A percentile compares a stretch with the other conserved stretches of the same genome.
phyloP scores from a whole-genome alignment of 305 asterid genomes.

The Solanum hybrid region DNA sequence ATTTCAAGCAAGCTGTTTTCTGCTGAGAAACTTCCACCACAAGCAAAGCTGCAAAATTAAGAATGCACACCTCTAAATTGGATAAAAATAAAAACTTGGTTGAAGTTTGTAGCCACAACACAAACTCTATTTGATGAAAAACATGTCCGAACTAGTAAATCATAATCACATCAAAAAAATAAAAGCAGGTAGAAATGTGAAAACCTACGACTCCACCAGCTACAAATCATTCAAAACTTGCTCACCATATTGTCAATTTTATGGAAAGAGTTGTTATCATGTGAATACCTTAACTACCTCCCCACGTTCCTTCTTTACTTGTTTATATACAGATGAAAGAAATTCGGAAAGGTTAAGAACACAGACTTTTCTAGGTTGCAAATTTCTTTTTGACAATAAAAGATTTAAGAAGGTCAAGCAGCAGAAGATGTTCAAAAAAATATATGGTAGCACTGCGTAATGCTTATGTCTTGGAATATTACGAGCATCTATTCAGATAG shows the following conservation, averaged over 20 bases:
- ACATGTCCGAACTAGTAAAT: not conserved
- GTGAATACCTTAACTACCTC: not conserved
- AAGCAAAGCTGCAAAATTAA: slow-evolving; percentile 29
- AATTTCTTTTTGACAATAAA: no score
- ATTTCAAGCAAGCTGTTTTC: slow-evolving; percentile 10
- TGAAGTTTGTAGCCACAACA: not conserved
- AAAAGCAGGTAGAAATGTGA: not conserved
- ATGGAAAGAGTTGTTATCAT: not conserved
- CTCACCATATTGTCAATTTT: not conserved
- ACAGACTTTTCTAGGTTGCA: not conserved
- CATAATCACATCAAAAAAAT: not conserved
- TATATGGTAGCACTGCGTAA: no score
- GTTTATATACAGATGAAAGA: not conserved
- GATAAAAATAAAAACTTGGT: not conserved
- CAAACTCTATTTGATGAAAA: not conserved
- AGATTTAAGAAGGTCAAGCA: no score
- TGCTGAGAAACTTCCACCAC: slow-evolving; percentile 12
- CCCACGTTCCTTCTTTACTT: not conserved
- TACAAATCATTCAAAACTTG: not conserved
- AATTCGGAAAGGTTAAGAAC: not conserved
- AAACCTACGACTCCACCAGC: not conserved
- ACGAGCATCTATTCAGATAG: no score
- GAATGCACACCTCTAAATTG: not conserved
- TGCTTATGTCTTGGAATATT: no score
- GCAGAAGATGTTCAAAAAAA: no score